Evolutionary conservation across 345 rosid species (phyloP).

Genomic region (thale cress (Arabidopsis thaliana)): TAIR10.1 NC_003070.9:29721501-29722000

Average conservation of each 20-base stretch:
- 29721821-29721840: constrained; percentile 72
- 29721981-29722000: constrained; percentile 56
- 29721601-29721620: constrained; percentile 71
- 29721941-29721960: constrained; percentile 71
- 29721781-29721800: constrained; percentile 64
- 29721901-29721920: constrained; percentile 60
- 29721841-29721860: constrained; percentile 65
- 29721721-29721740: constrained; percentile 72
- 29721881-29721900: constrained; percentile 56
- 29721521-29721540: constrained; percentile 59
- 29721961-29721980: constrained; percentile 69
- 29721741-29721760: constrained; percentile 60
- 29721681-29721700: constrained; percentile 58
- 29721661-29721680: constrained; percentile 84
- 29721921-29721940: constrained; percentile 67
- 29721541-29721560: constrained; percentile 47
- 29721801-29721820: constrained; percentile 59
- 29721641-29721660: constrained; percentile 70
- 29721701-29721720: constrained; percentile 58
- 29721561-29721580: constrained; percentile 55
- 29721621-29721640: constrained; percentile 81
- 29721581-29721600: constrained; percentile 52
- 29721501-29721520: constrained; percentile 67
- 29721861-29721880: constrained; percentile 56
- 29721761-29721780: constrained; percentile 60